Base-by-base conservation (phyloP, 768 basidiomycete species). In the Mycena venus region DNA sequence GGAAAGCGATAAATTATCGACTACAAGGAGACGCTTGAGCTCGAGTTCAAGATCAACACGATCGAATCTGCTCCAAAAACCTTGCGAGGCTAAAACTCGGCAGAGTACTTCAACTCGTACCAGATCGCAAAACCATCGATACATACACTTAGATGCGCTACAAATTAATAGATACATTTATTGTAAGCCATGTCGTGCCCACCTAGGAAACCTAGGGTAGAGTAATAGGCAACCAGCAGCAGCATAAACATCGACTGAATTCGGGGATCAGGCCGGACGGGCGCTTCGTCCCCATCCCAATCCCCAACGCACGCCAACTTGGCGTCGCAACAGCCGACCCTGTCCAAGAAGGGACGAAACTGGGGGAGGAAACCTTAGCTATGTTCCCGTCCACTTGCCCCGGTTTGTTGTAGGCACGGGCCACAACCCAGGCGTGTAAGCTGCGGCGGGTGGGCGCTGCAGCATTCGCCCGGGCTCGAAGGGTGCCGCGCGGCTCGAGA, bases 401-500 rank as follows among this genome's bases (percentile, higher is more conserved):
- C 73, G 73, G n/a, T 15, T 31, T 12, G 56, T 53, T 21, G 27
- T 29, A 44, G 62, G 31, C 0, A 64, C 25, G 36, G 67, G 62
- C 73, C 73, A 70, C 31, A 21, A 58, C n/a, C 25, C 55, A 17
- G 51, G 11, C 29, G 0, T 58, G 23, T 65, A 69, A 29, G 67
- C 27, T 1, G 60, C 31, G 32, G 60, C 61, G 19, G 60, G 23
- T 0, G 63, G 49, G 0, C 68, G 68, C n/a, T n/a, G n/a, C n/a
- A n/a, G n/a, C 68, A 74, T 74, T 36, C 79, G 75, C 17, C 81
- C 84, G 2, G 90, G 90, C 76, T 91, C 90, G 66, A 91, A 91
- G 19, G 90, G 87, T 4, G 86, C 84, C 2, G 90, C 91, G 44
- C 86, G 88, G 70, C 88, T 87, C 12, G 90, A 91, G n/a, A 91